Base-by-base conservation (phyloP, 345 rosid genomes). In the Eucalyptus tenuipes region DNA sequence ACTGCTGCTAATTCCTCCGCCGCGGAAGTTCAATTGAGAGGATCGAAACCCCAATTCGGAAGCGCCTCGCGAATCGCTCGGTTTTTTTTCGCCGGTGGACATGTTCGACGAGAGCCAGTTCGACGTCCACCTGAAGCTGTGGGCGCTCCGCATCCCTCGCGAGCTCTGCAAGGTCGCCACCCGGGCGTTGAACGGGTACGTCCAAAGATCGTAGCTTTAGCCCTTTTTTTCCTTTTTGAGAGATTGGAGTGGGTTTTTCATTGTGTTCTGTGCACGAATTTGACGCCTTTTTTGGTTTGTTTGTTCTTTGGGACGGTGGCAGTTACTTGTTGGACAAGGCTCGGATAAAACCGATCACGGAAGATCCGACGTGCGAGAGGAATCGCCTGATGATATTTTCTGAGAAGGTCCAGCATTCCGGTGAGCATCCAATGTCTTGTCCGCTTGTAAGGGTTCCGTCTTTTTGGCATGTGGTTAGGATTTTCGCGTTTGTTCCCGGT, bases 141-240 rank as follows among this genome's bases (percentile, higher is more conserved):
- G 95, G 95, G 99, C 99, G 75, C 95, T 97, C 85, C 91, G 96
- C 90, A 93, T 97, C 71, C 99, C 99, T 31, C 96, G 99, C 45
- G 95, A 97, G 86, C 93, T 94, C 50, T 97, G 98, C 93, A 95
- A 92, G 90, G 90, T 50, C 31, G 96, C 92, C 64, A 93, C 95
- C 89, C 93, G 94, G 75, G 88, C 94, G 25, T 95, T 97, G 33
- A 94, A 95, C 55, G 99, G 99, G 99, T 97, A 93, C 45, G 90
- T 15, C 31, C 29, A 6, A 8, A 59, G 80, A n/a, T 20, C 47
- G 22, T 37, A 22, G 45, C 12, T 75, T 17, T 25, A 37, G 82
- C 24, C 25, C 31, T 12, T 22, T 50, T 7, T 52, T 52, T 52
- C 1, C 57, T 3, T 52, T 18, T 71, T 11, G 25, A 47, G 22